A percentile compares a stretch with the other conserved stretches of the same genome.
Conservation (phyloP, 2,329 filamentous ascomycete species). For the Monilinia vaccinii-corymbosi region DNA sequence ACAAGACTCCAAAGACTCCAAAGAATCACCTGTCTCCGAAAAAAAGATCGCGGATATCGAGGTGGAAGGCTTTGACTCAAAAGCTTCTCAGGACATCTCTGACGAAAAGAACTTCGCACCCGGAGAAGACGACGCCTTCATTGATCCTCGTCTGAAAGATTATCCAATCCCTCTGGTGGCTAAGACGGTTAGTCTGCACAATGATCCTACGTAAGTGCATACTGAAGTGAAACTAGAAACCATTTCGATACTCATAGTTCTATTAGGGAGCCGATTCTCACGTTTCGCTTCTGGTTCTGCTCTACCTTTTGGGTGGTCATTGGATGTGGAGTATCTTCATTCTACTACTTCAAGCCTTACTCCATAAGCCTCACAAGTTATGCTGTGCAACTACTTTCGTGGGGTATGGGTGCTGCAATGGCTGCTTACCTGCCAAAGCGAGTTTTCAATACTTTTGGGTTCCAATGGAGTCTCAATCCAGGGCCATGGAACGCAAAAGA, state of each 20-base stretch:
- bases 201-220: slow-evolving; percentile 24
- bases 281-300: slow-evolving; percentile 29
- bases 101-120: slow-evolving; percentile 21
- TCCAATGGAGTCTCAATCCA: slow-evolving; percentile 42
- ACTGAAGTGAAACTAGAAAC: not conserved
- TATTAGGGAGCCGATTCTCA: slow-evolving; percentile 28
- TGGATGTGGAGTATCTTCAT: slow-evolving; percentile 27
- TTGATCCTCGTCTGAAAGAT: slow-evolving; percentile 28
- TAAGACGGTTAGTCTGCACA: slow-evolving; percentile 29
- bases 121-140: slow-evolving; percentile 26
- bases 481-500: slow-evolving; percentile 63
- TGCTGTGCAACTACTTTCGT: slow-evolving; percentile 29
- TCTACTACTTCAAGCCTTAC: slow-evolving; percentile 31
- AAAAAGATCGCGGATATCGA: not conserved
- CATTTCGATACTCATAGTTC: not conserved
- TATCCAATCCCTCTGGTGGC: slow-evolving; percentile 30
- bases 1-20: not conserved
- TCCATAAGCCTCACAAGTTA: slow-evolving; percentile 24
- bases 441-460: slow-evolving; percentile 23
- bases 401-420: slow-evolving; percentile 29
- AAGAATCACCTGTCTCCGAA: not conserved
- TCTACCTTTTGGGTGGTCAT: slow-evolving; percentile 29
- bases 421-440: slow-evolving; percentile 24
- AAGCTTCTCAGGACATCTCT: not conserved
- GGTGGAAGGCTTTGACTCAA: not conserved